These are phyloP conservation scores for Candida patagonica DNA, from an alignment of 805 yeast species.

Conservation along the genomic window DNA sequence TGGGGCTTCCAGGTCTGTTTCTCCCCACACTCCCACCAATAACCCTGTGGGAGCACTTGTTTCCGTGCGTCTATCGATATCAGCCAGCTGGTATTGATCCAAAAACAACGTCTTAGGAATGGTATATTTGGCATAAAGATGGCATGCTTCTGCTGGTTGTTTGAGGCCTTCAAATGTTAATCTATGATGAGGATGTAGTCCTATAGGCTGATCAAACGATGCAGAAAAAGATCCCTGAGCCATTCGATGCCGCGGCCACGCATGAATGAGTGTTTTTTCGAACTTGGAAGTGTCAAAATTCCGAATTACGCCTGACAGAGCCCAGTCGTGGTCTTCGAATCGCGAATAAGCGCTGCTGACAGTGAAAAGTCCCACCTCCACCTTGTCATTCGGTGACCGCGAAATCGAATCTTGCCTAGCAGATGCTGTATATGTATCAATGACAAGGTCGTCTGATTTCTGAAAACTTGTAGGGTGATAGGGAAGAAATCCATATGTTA, in stretches of 20 bases:
- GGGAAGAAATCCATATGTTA: conserved; percentile 16
- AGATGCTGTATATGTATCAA: conserved; percentile 18
- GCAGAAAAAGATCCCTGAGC: conserved; percentile 5
- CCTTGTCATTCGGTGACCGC: conserved; percentile 7
- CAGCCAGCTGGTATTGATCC: conserved; percentile 45
- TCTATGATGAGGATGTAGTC: conserved; percentile 19
- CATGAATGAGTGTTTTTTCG: conserved; percentile 14
- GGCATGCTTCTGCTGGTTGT: conserved; percentile 29
- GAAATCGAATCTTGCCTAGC: not conserved
- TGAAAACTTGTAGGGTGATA: conserved; percentile 8
- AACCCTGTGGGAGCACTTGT: conserved; percentile 20
- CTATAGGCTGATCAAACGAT: conserved; percentile 16
- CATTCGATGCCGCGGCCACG: conserved; percentile 9
- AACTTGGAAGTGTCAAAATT: conserved; percentile 9
- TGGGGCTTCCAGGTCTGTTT: conserved; percentile 50
- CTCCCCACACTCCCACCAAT: conserved; percentile 42
- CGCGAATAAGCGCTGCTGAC: conserved; percentile 5
- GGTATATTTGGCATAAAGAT: conserved; percentile 34
- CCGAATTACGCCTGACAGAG: conserved; percentile 14
- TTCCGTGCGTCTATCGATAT: conserved; percentile 21
- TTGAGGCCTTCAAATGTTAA: conserved; percentile 5
- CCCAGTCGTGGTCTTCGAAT: conserved; percentile 10
- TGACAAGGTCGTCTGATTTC: conserved; percentile 12
- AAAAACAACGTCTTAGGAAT: conserved; percentile 41
- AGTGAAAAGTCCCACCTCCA: conserved; percentile 17